Percentiles rank a stretch among this genome's conserved stretches.
Conservation (phyloP, 78 protist species). For the Dictyostelium intermedium region DNA sequence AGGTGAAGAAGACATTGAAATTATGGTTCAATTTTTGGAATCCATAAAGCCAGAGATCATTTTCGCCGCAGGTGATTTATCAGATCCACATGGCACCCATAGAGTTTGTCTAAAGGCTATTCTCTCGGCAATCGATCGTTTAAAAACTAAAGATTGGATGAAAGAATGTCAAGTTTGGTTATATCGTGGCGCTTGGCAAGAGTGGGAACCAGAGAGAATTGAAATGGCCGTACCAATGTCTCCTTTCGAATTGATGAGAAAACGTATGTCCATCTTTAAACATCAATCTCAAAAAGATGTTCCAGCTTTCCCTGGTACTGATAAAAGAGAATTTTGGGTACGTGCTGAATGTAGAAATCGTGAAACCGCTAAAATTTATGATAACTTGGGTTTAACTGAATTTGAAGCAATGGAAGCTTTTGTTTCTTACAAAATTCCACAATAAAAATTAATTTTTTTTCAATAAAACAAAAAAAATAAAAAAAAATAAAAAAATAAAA, state of each 20-base stretch:
- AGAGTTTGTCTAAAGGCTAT: constrained; percentile 82
- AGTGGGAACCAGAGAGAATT: constrained; percentile 79
- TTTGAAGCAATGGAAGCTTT: constrained; percentile 78
- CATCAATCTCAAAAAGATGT: constrained; percentile 91
- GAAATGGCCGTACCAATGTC: constrained; percentile 89
- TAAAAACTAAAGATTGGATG: constrained; percentile 76
- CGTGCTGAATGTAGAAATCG: constrained; percentile 87
- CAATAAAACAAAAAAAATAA: too few relatives aligned
- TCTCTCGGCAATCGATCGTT: constrained; percentile 64
- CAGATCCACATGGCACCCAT: constrained; percentile 93
- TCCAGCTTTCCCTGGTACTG: constrained; percentile 89
- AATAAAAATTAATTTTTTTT: too few relatives aligned
- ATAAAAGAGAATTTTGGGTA: constrained; percentile 90
- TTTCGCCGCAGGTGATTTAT: constrained; percentile 89
- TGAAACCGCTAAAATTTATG: constrained; percentile 70
- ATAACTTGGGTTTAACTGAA: constrained; percentile 72
- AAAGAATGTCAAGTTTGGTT: constrained; percentile 83
- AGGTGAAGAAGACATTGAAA: constrained; percentile 82
- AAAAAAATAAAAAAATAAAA: neutral
- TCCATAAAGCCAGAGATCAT: constrained; percentile 80
- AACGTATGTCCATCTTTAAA: constrained; percentile 82
- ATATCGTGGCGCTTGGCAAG: constrained; percentile 93
- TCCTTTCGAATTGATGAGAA: constrained; percentile 78
- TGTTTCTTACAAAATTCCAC: constrained; percentile 5
- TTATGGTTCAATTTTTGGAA: constrained; percentile 77